phyloP scores from a whole-genome alignment of 2,329 filamentous ascomycete species.

The Capronia epimyces region DNA sequence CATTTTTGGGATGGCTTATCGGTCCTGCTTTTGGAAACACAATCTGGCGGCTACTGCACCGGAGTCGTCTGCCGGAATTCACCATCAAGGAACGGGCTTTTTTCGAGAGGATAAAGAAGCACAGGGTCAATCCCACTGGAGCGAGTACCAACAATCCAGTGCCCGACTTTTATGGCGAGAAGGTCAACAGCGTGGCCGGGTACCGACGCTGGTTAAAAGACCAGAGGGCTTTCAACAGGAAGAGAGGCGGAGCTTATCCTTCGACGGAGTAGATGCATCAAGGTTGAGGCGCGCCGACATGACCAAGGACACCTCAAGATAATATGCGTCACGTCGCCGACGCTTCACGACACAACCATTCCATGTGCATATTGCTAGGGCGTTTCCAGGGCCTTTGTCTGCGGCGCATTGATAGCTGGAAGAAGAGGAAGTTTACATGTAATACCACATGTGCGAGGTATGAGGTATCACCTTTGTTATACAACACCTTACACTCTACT shows the following conservation, averaged over 20 bases:
- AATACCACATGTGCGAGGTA: too few relatives aligned
- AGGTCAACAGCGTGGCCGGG: conserved; percentile 85
- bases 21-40: conserved; percentile 77
- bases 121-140: conserved; percentile 82
- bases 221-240: conserved; percentile 93
- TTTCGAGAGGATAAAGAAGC: conserved; percentile 83
- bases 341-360: not conserved
- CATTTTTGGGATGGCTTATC: conserved; percentile 78
- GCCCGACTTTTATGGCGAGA: conserved; percentile 97
- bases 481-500: conserved; percentile 20
- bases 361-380: not conserved
- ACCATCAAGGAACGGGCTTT: conserved; percentile 85
- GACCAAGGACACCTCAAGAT: not conserved
- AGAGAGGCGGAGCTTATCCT: conserved; percentile 47
- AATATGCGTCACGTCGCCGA: not conserved
- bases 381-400: not conserved
- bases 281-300: not conserved
- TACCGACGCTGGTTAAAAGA: conserved; percentile 97
- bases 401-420: not conserved
- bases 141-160: conserved; percentile 90
- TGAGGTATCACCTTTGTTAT: conserved; percentile 18
- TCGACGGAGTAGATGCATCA: conserved; percentile 5
- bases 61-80: conserved; percentile 42
- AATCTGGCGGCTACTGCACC: conserved; percentile 71
- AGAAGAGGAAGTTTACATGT: conserved; percentile 12